These are phyloP conservation scores for Zygnema cylindricum DNA, from an alignment of 139 green algal species.

Conservation along the genomic window DNA sequence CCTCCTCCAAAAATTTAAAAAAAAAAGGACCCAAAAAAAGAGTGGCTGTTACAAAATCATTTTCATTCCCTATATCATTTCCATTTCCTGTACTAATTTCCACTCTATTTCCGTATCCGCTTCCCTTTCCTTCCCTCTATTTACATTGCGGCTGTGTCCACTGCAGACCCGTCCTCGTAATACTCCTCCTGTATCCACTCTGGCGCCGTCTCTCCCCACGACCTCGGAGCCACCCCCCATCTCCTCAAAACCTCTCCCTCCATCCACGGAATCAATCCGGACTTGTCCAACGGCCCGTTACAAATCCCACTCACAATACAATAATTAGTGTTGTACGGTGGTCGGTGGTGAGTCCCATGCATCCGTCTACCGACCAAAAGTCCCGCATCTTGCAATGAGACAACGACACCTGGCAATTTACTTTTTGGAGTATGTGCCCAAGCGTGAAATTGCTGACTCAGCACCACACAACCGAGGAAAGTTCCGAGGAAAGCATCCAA, in stretches of 20 bases:
- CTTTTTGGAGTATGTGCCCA: slow-evolving; percentile 93
- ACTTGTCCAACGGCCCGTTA: slow-evolving; percentile 86
- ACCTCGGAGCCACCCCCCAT: slow-evolving; percentile 88
- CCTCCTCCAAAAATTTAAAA: no score
- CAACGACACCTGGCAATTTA: slow-evolving; percentile 77
- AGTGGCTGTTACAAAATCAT: no score
- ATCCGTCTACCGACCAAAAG: slow-evolving; percentile 81
- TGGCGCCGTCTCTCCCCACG: slow-evolving; percentile 78
- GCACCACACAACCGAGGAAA: slow-evolving; percentile 82
- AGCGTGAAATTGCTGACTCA: slow-evolving; percentile 96
- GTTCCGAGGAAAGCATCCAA: slow-evolving; percentile 73
- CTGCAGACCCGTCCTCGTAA: slow-evolving; percentile 41
- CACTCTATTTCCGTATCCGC: no score
- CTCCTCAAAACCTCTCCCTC: slow-evolving; percentile 71
- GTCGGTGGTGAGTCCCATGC: slow-evolving; percentile 91
- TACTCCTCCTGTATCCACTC: slow-evolving; percentile 30
- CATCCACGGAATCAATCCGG: slow-evolving; percentile 71
- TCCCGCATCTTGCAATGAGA: slow-evolving; percentile 80
- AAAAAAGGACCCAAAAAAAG: no score
- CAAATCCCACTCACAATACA: slow-evolving; percentile 92
- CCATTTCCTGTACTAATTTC: no score
- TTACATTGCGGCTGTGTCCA: background rate
- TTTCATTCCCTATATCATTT: no score
- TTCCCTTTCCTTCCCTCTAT: no score
- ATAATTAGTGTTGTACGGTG: slow-evolving; percentile 96